These are phyloP conservation scores for Suillus subaureus DNA, from an alignment of 768 basidiomycete species.

Conservation along the genomic window DNA sequence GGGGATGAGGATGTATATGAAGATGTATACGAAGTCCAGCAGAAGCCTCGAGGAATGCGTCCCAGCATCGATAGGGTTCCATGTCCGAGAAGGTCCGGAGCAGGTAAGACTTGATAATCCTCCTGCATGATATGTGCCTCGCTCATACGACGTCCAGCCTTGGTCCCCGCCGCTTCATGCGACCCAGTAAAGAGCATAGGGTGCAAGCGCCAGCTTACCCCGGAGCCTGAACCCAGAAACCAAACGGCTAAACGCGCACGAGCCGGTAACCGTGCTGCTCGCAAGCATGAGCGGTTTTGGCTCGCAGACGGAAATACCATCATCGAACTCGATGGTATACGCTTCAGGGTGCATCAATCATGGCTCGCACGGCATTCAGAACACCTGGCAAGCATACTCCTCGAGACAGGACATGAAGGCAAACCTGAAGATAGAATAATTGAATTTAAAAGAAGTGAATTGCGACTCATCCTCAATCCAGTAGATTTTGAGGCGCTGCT, in stretches of 20 bases:
- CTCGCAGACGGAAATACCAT: constrained; percentile 38
- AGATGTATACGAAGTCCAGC: no score
- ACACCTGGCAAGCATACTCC: constrained; percentile 28
- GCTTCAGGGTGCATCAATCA: constrained; percentile 39
- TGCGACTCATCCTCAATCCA: background rate
- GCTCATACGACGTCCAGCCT: background rate
- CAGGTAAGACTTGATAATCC: background rate
- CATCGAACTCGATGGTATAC: constrained; percentile 32
- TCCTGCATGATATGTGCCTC: no score
- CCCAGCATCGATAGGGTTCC: no score
- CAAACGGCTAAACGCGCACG: background rate
- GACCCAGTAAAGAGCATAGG: background rate
- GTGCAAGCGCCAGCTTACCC: background rate
- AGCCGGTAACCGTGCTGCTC: background rate
- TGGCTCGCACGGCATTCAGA: constrained; percentile 31
- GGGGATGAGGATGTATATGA: no score
- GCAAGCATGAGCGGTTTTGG: constrained; percentile 32
- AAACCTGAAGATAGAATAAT: background rate
- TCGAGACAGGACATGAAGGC: background rate
- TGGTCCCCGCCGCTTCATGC: no score
- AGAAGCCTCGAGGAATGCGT: no score
- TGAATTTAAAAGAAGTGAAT: no score
- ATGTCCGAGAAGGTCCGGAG: no score
- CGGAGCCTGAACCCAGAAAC: background rate
- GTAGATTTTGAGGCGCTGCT: constrained; percentile 4